These are phyloP conservation scores for Pachysandra terminalis DNA, from an alignment of 164 flowering plant species.

Conservation along the genomic window DNA sequence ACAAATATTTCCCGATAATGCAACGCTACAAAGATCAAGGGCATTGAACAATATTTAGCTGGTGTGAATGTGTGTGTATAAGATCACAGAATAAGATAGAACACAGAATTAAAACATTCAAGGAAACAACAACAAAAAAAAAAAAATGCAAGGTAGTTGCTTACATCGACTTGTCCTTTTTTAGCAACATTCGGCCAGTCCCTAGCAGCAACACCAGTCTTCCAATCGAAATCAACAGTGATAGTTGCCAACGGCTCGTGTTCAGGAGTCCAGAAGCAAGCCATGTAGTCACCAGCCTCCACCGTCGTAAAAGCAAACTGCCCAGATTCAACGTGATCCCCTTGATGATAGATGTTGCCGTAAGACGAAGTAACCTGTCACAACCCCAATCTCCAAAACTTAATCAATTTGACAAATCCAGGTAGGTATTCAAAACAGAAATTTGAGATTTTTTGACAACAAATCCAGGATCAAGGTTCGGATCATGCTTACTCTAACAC, in stretches of 20 bases:
- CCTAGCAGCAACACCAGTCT: slow-evolving; percentile 62
- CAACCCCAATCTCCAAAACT: neutral
- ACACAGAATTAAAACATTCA: no score
- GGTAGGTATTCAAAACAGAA: neutral
- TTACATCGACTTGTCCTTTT: slow-evolving; percentile 58
- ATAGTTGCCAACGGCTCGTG: slow-evolving; percentile 32
- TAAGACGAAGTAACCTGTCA: slow-evolving; percentile 49
- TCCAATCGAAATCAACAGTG: slow-evolving; percentile 72
- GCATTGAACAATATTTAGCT: no score
- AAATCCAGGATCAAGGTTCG: neutral
- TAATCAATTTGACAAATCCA: no score
- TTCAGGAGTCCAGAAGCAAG: slow-evolving; percentile 56
- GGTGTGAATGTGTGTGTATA: no score
- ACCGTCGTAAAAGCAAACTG: slow-evolving; percentile 56
- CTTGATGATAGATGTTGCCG: slow-evolving; percentile 49
- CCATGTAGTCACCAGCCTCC: slow-evolving; percentile 54
- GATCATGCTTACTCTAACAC: slow-evolving; percentile 41
- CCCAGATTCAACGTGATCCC: slow-evolving; percentile 48
- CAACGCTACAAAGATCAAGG: no score
- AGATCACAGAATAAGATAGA: no score
- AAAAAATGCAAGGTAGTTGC: no score
- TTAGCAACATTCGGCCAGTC: slow-evolving; percentile 69
- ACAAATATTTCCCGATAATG: no score
- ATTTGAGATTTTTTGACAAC: neutral
- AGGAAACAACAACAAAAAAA: no score